Percentiles rank a stretch among this genome's conserved stretches.
Conservation (phyloP, 371 early-diverging fungal genomes). For the Apophysomyces elegans region DNA sequence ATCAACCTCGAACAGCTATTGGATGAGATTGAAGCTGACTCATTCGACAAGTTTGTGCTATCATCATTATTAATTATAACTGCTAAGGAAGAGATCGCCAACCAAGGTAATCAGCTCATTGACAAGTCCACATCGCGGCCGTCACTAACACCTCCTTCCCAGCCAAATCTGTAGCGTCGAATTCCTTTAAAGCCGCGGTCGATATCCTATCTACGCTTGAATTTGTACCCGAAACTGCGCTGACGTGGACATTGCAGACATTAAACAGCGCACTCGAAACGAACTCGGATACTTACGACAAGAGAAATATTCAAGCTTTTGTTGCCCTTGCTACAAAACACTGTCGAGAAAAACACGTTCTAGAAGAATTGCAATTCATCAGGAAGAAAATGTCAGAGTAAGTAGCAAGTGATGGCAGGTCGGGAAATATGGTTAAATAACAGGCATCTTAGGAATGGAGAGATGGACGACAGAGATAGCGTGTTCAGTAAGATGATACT, state of each 20-base stretch:
- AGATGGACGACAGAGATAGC: conserved; percentile 35
- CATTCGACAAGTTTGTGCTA: conserved; percentile 49
- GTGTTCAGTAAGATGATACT: conserved; percentile 55
- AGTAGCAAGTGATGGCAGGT: conserved; percentile 7
- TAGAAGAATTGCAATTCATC: conserved; percentile 20
- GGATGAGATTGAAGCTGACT: conserved; percentile 42
- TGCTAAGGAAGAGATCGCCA: conserved; percentile 36
- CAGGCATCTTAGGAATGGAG: conserved; percentile 11
- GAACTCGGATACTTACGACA: conserved; percentile 18
- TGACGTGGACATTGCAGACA: conserved; percentile 21
- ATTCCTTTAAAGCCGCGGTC: conserved; percentile 22
- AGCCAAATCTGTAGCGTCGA: conserved; percentile 29
- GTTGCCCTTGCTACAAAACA: conserved; percentile 14
- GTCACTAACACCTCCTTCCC: conserved; percentile 6
- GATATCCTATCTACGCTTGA: conserved; percentile 11
- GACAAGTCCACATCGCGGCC: neutral
- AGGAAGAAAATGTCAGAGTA: conserved; percentile 22
- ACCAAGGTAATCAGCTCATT: conserved; percentile 48
- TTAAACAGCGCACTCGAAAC: conserved; percentile 15
- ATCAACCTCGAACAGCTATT: conserved; percentile 54
- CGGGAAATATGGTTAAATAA: neutral
- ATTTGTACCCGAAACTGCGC: conserved; percentile 22
- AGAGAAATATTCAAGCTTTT: conserved; percentile 23
- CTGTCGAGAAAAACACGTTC: conserved; percentile 18
- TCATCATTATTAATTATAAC: conserved; percentile 50